Conservation (phyloP, 208 protist species). For the Sergeia podlipaevii region DNA sequence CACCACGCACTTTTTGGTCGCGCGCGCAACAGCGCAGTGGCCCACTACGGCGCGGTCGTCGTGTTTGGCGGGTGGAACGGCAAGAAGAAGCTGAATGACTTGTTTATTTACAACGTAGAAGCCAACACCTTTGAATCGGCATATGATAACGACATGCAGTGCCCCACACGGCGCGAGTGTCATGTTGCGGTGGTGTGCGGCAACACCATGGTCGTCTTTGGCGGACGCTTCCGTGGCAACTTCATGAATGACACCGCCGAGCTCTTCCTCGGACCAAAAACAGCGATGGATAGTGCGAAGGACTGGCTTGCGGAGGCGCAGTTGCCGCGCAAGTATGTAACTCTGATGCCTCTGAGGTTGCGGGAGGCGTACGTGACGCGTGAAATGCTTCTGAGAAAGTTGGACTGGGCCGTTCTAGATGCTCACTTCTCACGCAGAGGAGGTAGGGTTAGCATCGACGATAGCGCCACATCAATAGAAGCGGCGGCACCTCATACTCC, state of each 20-base stretch:
- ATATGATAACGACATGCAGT: slow-evolving; percentile 57
- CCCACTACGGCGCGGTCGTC: slow-evolving; percentile 78
- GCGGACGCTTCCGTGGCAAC: slow-evolving; percentile 78
- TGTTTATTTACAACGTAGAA: slow-evolving; percentile 83
- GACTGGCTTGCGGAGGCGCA: slow-evolving; percentile 54
- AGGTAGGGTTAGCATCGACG: too few relatives aligned
- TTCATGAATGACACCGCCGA: slow-evolving; percentile 86
- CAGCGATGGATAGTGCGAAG: slow-evolving; percentile 35
- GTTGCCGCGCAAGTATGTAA: slow-evolving; percentile 16
- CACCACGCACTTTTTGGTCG: slow-evolving; percentile 57
- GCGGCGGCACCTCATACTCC: too few relatives aligned
- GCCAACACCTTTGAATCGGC: slow-evolving; percentile 57
- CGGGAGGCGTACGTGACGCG: slow-evolving; percentile 13
- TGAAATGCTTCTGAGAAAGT: too few relatives aligned
- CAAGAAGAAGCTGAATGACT: slow-evolving; percentile 85
- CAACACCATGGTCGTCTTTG: slow-evolving; percentile 89
- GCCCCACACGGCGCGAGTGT: slow-evolving; percentile 79
- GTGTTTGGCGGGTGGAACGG: slow-evolving; percentile 90
- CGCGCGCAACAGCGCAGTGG: slow-evolving; percentile 82
- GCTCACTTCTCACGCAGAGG: too few relatives aligned
- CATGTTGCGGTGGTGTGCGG: slow-evolving; percentile 79
- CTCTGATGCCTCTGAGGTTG: slow-evolving; percentile 33
- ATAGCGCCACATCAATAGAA: too few relatives aligned
- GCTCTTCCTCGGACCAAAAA: slow-evolving; percentile 63
- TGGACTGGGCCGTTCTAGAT: too few relatives aligned